Evolutionary conservation across 495 filamentous ascomycete genomes (phyloP).

Genomic region (Penicillium verhagenii): DNA sequence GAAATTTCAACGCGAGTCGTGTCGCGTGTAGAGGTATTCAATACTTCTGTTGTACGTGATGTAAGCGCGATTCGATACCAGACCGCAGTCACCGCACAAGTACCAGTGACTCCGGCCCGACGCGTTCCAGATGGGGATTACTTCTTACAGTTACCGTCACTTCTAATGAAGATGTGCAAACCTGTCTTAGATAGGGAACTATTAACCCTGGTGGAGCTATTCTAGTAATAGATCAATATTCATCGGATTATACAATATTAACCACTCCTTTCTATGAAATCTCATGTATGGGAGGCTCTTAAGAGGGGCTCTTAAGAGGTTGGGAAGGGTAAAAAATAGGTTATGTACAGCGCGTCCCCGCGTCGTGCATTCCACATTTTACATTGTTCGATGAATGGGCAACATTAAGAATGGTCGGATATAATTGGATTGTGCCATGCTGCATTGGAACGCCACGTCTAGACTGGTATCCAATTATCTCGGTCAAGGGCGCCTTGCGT

Average conservation of each 20-base stretch:
- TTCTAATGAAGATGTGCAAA: too few relatives aligned
- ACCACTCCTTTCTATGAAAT: too few relatives aligned
- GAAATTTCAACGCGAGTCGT: slow-evolving; percentile 2
- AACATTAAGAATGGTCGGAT: not conserved
- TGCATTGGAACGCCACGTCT: slow-evolving; percentile 22
- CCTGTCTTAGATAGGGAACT: too few relatives aligned
- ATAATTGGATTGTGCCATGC: slow-evolving; percentile 17
- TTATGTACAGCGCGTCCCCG: not conserved
- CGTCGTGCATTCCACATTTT: slow-evolving; percentile 3
- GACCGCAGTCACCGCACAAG: not conserved
- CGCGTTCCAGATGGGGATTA: not conserved
- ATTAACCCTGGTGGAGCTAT: too few relatives aligned
- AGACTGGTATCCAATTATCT: slow-evolving; percentile 17
- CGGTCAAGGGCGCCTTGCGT: slow-evolving; percentile 17
- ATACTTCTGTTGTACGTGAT: not conserved
- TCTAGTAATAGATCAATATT: too few relatives aligned
- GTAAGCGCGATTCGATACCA: not conserved
- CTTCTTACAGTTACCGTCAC: too few relatives aligned
- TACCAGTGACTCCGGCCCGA: not conserved
- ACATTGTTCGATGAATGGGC: not conserved
- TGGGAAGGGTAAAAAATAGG: not conserved
- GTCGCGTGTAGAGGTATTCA: slow-evolving; percentile 10
- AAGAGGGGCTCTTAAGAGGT: too few relatives aligned
- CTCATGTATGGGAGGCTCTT: too few relatives aligned
- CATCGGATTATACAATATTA: too few relatives aligned